Conservation (phyloP, 2,329 filamentous ascomycete species). For the Teratosphaeria gauchensis region DNA sequence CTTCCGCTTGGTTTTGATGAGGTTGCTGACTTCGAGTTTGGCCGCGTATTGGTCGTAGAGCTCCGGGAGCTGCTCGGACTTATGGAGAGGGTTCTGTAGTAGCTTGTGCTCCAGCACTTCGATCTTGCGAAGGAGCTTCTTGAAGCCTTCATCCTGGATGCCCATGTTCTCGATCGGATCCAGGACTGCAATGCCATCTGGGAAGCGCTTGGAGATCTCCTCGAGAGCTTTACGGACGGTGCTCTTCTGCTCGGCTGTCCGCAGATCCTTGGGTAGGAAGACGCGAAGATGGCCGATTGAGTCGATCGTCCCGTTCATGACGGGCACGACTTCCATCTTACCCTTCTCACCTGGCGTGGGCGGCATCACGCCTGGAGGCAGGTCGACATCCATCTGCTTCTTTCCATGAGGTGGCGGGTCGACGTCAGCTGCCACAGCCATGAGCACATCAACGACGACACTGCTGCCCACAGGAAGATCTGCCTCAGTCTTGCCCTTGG, state of each 20-base stretch:
- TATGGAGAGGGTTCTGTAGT: constrained; percentile 80
- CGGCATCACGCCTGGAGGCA: constrained; percentile 54
- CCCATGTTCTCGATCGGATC: constrained; percentile 96
- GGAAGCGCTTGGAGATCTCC: constrained; percentile 79
- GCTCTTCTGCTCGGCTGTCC: constrained; percentile 57
- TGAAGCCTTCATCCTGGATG: constrained; percentile 86
- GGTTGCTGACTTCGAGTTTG: constrained; percentile 65
- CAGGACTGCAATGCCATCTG: constrained; percentile 78
- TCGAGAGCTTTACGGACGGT: constrained; percentile 57
- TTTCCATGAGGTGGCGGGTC: constrained; percentile 28
- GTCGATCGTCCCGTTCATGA: constrained; percentile 76
- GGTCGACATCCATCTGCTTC: constrained; percentile 36
- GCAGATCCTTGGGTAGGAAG: constrained; percentile 70
- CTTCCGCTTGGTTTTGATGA: constrained; percentile 84
- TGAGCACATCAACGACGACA: constrained; percentile 72
- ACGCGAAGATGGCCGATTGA: constrained; percentile 75
- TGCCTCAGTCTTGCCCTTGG: constrained; percentile 56
- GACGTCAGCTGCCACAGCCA: constrained; percentile 53
- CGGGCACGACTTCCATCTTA: constrained; percentile 74
- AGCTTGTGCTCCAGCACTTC: constrained; percentile 90
- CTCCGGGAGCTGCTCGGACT: constrained; percentile 71
- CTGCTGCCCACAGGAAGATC: constrained; percentile 65
- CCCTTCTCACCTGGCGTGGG: constrained; percentile 53
- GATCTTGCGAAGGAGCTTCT: constrained; percentile 85
- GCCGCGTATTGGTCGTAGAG: constrained; percentile 79